Percentiles rank a stretch among this genome's conserved stretches.
Evolutionary conservation across 352 stramenopile genomes (phyloP).

Genomic region (Globisporangium uncinulatum): DNA sequence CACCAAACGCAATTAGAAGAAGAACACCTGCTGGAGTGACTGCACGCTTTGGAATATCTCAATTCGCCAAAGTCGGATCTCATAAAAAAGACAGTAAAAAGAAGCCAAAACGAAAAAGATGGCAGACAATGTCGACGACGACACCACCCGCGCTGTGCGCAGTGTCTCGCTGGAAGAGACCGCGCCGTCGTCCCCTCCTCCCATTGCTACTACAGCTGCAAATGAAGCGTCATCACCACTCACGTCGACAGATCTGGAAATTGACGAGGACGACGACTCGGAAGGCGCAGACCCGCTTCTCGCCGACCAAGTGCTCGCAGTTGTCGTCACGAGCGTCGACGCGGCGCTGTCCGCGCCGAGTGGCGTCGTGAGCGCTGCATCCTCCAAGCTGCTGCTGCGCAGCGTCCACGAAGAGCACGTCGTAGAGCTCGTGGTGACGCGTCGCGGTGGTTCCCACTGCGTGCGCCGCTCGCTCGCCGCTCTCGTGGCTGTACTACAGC

Average conservation of each 20-base stretch:
- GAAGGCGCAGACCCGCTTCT: constrained; percentile 13
- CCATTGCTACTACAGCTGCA: too few species aligned
- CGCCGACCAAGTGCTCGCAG: constrained; percentile 36
- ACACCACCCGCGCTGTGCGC: too few species aligned
- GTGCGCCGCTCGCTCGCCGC: constrained; percentile 34
- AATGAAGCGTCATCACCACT: neutral
- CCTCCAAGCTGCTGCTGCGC: constrained; percentile 19
- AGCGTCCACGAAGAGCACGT: constrained; percentile 18
- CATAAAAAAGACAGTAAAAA: too few species aligned
- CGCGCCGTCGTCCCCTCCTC: too few species aligned
- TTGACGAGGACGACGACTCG: neutral
- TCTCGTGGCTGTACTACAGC: constrained; percentile 33
- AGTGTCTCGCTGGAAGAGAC: too few species aligned
- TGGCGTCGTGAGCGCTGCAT: constrained; percentile 27
- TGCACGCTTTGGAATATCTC: too few species aligned
- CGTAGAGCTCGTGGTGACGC: constrained; percentile 64
- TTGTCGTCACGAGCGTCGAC: constrained; percentile 67
- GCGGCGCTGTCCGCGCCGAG: constrained; percentile 12
- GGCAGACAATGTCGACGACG: too few species aligned
- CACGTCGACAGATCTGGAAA: neutral
- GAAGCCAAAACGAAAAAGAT: too few species aligned
- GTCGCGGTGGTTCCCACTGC: constrained; percentile 43
- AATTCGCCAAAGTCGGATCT: too few species aligned
- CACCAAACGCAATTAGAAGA: too few species aligned
- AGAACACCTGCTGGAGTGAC: too few species aligned